Conservation (phyloP, 1,284 basidiomycete genomes). For the Agroathelia rolfsii region DNA sequence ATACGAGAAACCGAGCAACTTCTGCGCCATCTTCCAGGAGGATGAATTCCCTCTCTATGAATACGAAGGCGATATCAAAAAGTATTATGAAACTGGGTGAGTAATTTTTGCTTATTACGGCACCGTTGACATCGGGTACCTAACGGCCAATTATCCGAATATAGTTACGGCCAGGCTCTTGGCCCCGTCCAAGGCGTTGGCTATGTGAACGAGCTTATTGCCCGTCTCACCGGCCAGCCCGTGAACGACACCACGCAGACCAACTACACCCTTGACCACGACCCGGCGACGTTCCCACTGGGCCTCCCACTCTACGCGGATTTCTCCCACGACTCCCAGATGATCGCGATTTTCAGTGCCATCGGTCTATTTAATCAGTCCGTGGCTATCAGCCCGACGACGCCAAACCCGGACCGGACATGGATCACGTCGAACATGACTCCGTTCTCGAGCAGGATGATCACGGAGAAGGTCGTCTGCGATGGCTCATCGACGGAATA, state of each 20-base stretch:
- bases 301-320: slow-evolving; percentile 58
- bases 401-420: slow-evolving; percentile 29
- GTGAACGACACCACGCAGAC: slow-evolving; percentile 67
- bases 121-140: background rate
- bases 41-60: slow-evolving; percentile 56
- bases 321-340: slow-evolving; percentile 77
- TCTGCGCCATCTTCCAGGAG: slow-evolving; percentile 57
- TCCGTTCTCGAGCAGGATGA: slow-evolving; percentile 57
- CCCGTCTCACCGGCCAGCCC: slow-evolving; percentile 55
- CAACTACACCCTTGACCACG: slow-evolving; percentile 65
- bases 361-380: slow-evolving; percentile 53
- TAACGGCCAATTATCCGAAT: background rate
- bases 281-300: slow-evolving; percentile 65
- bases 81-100: slow-evolving; percentile 70
- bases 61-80: slow-evolving; percentile 65
- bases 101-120: slow-evolving; percentile 12
- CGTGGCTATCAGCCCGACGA: slow-evolving; percentile 29
- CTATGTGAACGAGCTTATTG: slow-evolving; percentile 76
- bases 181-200: slow-evolving; percentile 74
- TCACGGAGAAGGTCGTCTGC: slow-evolving; percentile 51
- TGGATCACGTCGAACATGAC: slow-evolving; percentile 55
- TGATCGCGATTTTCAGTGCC: slow-evolving; percentile 69
- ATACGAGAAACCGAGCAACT: slow-evolving; percentile 44
- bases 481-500: slow-evolving; percentile 23
- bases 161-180: slow-evolving; percentile 53